These are phyloP conservation scores for Casuarina equisetifolia DNA, from an alignment of 306 rosid genomes.

Conservation along the genomic window DNA sequence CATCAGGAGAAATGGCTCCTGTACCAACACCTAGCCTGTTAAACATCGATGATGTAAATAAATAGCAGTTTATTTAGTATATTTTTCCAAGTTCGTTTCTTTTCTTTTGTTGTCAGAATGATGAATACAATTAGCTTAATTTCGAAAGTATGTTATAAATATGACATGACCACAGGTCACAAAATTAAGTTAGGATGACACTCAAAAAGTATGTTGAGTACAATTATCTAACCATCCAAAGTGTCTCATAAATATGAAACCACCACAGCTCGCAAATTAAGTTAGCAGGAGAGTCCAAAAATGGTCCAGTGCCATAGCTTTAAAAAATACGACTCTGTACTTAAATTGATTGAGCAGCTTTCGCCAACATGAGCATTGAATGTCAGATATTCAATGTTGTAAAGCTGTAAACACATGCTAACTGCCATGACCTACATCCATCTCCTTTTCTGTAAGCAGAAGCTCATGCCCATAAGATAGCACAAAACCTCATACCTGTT, in stretches of 20 bases:
- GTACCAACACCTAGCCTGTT: neutral
- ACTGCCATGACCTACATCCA: neutral
- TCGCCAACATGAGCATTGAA: neutral
- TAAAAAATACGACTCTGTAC: neutral
- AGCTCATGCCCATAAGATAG: conserved; percentile 4
- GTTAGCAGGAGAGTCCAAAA: neutral
- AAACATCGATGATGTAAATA: neutral
- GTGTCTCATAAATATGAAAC: neutral
- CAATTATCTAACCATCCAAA: neutral
- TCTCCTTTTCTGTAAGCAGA: conserved; percentile 1
- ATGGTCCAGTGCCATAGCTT: neutral
- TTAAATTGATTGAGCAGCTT: too few species aligned
- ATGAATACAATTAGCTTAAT: neutral
- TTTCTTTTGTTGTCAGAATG: neutral
- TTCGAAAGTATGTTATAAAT: neutral
- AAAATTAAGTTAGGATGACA: too few species aligned
- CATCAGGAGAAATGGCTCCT: neutral
- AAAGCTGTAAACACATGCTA: neutral
- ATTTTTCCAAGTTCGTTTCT: neutral
- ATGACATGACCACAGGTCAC: too few species aligned
- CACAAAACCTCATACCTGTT: neutral
- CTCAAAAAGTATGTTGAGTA: neutral
- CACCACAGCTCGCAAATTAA: neutral
- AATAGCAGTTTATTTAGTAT: neutral
- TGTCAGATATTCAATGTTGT: neutral